Percentiles rank a stretch among this genome's conserved stretches.
These are phyloP conservation scores for Camellia japonica DNA, from an alignment of 148 eudicot species.

Conservation along the genomic window DNA sequence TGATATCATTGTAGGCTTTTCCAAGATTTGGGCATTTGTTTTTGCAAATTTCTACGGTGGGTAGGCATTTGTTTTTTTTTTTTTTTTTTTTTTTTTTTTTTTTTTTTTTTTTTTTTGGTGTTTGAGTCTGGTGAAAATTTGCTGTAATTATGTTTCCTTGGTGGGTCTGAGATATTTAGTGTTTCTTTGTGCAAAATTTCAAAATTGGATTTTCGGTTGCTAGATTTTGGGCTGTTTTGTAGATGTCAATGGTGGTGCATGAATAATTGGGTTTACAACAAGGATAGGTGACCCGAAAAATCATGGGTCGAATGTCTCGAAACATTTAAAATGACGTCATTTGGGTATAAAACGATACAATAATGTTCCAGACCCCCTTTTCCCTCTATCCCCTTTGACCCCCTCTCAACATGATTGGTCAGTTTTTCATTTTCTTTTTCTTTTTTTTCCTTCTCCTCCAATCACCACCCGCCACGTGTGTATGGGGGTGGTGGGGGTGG, in stretches of 20 bases:
- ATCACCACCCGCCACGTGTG: no score
- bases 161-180: not conserved
- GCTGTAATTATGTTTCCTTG: not conserved
- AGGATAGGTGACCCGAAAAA: no score
- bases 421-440: no score
- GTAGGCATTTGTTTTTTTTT: no score
- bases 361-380: no score
- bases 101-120: not conserved
- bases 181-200: not conserved
- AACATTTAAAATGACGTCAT: no score
- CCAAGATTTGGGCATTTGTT: not conserved
- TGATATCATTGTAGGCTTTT: not conserved
- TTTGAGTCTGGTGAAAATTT: constrained; percentile 8
- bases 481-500: no score
- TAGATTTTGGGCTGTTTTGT: constrained; percentile 3
- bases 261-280: constrained; percentile 7
- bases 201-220: not conserved
- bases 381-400: no score
- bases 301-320: not conserved
- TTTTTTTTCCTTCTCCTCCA: no score
- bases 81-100: not conserved
- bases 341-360: no score
- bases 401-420: no score
- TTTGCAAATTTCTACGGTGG: not conserved
- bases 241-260: not conserved